phyloP scores from a whole-genome alignment of 2,329 filamentous ascomycete genomes.

The Elsinoe australis region DNA sequence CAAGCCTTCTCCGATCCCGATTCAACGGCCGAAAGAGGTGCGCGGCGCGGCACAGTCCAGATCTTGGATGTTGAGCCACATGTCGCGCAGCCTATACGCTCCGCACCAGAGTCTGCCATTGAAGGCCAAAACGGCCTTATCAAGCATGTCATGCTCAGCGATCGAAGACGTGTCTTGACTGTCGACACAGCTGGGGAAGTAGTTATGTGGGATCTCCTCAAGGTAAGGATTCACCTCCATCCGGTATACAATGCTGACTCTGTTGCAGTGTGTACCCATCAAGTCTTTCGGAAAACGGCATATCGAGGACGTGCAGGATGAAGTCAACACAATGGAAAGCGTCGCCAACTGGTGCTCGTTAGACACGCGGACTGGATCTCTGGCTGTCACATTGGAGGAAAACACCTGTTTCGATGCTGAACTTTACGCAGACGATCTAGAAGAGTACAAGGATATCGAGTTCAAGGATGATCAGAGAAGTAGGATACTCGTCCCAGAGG shows the following conservation, averaged over 20 bases:
- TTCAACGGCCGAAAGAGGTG: not conserved
- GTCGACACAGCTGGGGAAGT: constrained; percentile 93
- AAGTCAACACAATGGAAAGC: constrained; percentile 79
- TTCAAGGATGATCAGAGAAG: constrained; percentile 92
- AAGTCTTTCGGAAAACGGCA: constrained; percentile 91
- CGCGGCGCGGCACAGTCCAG: constrained; percentile 13
- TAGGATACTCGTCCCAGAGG: constrained; percentile 38
- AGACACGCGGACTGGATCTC: constrained; percentile 82
- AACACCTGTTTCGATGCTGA: constrained; percentile 97
- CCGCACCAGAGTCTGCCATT: constrained; percentile 51
- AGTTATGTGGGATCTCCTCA: constrained; percentile 85
- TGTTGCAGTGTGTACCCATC: constrained; percentile 68
- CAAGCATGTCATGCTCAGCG: constrained; percentile 86
- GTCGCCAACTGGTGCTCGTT: constrained; percentile 96
- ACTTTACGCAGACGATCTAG: constrained; percentile 86
- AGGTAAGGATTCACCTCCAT: constrained; percentile 44
- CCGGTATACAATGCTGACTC: not conserved
- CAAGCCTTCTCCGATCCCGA: constrained; percentile 47
- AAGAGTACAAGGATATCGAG: constrained; percentile 63
- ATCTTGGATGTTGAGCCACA: constrained; percentile 25
- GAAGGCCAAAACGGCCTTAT: constrained; percentile 93
- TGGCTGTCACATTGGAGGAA: constrained; percentile 85
- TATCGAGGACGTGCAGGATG: constrained; percentile 80
- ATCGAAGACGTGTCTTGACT: constrained; percentile 80
- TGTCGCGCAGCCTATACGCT: constrained; percentile 33